Evolutionary conservation across 495 filamentous ascomycete species (phyloP).

Genomic region (Talaromyces adpressus): DNA sequence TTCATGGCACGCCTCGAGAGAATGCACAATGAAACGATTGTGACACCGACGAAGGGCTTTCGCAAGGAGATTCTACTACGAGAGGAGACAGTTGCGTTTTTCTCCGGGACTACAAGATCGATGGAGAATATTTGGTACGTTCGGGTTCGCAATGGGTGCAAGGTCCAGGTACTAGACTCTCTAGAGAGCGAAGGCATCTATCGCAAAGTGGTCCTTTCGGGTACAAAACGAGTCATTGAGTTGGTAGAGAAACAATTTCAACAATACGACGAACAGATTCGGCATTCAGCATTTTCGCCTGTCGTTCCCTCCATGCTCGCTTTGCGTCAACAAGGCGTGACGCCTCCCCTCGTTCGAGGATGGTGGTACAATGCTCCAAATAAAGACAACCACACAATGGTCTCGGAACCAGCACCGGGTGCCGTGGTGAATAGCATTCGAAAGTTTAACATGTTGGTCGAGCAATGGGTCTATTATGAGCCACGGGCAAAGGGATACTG

Average conservation of each 20-base stretch:
- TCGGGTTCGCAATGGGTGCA: conserved; percentile 30
- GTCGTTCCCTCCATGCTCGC: conserved; percentile 26
- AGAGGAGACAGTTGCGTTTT: conserved; percentile 31
- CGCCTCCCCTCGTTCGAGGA: conserved; percentile 5
- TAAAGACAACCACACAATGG: not conserved
- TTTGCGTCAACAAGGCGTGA: conserved; percentile 8
- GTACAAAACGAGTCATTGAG: conserved; percentile 24
- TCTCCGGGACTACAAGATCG: conserved; percentile 22
- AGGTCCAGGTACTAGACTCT: conserved; percentile 26
- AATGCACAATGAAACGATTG: conserved; percentile 13
- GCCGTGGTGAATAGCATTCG: not conserved
- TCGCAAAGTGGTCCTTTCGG: conserved; percentile 31
- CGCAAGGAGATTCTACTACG: conserved; percentile 28
- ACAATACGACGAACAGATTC: conserved; percentile 18
- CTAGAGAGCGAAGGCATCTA: conserved; percentile 24
- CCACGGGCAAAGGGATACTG: not conserved
- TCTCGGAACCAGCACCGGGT: not conserved
- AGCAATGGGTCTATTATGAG: conserved; percentile 2
- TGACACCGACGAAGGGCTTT: conserved; percentile 8
- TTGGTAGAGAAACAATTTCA: conserved; percentile 21
- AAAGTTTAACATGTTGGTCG: not conserved
- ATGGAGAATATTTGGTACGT: conserved; percentile 36
- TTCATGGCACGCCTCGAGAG: conserved; percentile 20
- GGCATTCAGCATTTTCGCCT: not conserved
- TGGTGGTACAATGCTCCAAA: not conserved